Evolutionary conservation across 768 basidiomycete genomes (phyloP), one percentile per base, ranked within the genome.

Genomic region (Galerina marginata): DNA sequence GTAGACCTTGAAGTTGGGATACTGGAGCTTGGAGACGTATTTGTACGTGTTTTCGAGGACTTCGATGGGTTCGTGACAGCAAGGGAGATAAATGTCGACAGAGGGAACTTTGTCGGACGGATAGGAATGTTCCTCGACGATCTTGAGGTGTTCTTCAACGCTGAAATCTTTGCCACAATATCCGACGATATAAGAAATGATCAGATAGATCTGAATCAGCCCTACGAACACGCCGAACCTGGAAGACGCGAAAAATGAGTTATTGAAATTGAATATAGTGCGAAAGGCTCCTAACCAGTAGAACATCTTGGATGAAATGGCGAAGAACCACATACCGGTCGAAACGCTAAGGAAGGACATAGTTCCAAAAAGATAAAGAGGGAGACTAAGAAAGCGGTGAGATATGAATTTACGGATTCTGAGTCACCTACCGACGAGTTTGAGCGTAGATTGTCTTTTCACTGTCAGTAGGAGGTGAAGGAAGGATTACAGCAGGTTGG

Each of bases 21-120:
- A 71, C 40, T 68, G 58, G 20, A 70, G 65, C 43, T 70, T 54
- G 15, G 68, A 46, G 29, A 71, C 69, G 45, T 73, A 68, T 49
- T 67, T 73, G 68, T 73, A 73, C 3, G 72, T 73, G 59, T 73
- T 73, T 56, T 71, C 67, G 43, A 71, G 67, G 51, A 73, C 62
- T 23, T 71, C 70, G n/a, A 71, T 63, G 9, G 69, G 68, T 56
- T 71, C 70, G 20, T 65, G 65, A 65, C 68, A 69, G 47, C 70
- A 71, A 12, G 69, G 70, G 16, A 71, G 72, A 43, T 71, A 71
- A 42, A 71, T 68, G 48, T 73, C 72, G 53, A 73, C 67, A 0
- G 66, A 64, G 4, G 70, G 71, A 9, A 63, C 52, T 42, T 67
- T 64, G 10, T 67, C 67, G 23, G 59, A 36, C 14, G 64, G 49